These are phyloP conservation scores for Fusarium goolgardi DNA, from an alignment of 2,329 filamentous ascomycete genomes.

Conservation along the genomic window DNA sequence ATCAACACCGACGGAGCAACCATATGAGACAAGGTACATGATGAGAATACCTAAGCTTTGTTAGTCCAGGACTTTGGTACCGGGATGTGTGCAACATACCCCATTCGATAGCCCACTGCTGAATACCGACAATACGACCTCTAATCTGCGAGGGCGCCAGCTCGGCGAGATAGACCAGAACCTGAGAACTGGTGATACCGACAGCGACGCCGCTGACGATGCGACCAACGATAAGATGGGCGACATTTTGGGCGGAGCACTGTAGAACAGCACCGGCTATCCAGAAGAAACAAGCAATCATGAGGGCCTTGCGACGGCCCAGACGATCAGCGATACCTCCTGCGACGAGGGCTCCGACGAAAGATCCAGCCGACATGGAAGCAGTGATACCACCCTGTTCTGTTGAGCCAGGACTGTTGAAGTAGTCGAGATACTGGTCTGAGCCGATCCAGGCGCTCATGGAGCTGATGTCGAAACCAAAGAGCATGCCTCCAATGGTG, in stretches of 20 bases:
- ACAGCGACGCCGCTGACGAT: slow-evolving; percentile 74
- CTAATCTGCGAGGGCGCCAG: slow-evolving; percentile 68
- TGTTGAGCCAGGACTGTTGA: slow-evolving; percentile 59
- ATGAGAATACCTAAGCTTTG: slow-evolving; percentile 69
- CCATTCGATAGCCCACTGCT: slow-evolving; percentile 80
- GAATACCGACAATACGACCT: slow-evolving; percentile 75
- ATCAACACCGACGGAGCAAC: slow-evolving; percentile 64
- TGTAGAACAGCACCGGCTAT: slow-evolving; percentile 70
- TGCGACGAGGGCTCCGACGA: slow-evolving; percentile 58
- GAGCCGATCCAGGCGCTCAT: slow-evolving; percentile 68
- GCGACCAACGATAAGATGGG: slow-evolving; percentile 64
- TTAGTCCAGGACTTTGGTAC: not conserved
- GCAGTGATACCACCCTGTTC: slow-evolving; percentile 63
- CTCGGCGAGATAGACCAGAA: slow-evolving; percentile 76
- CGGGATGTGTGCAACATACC: slow-evolving; percentile 26
- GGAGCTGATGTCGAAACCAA: slow-evolving; percentile 68
- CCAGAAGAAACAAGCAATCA: slow-evolving; percentile 61
- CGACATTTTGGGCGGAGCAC: slow-evolving; percentile 68
- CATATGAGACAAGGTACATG: slow-evolving; percentile 77
- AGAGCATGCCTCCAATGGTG: slow-evolving; percentile 59
- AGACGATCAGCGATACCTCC: slow-evolving; percentile 60
- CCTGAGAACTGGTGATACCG: slow-evolving; percentile 74
- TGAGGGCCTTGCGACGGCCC: slow-evolving; percentile 59
- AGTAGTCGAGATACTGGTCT: slow-evolving; percentile 63
- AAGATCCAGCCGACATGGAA: slow-evolving; percentile 61